phyloP scores from a whole-genome alignment of 306 rosid species.

The Canavalia gladiata region DNA sequence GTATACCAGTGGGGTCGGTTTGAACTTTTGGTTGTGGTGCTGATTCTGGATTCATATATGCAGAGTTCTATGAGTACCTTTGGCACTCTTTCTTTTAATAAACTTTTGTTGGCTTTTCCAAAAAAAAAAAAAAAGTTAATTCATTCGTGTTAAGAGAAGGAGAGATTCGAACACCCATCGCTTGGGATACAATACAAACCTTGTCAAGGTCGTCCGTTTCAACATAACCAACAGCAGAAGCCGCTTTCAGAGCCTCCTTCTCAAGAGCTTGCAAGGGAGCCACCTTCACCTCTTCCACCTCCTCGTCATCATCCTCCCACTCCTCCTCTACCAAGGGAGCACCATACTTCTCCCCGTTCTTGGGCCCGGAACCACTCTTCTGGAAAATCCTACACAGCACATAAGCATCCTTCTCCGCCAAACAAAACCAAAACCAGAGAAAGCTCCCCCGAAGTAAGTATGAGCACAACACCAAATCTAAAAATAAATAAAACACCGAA shows the following conservation, averaged over 20 bases:
- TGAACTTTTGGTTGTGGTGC: too few species aligned
- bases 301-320: conserved; percentile 72
- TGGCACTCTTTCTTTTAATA: too few species aligned
- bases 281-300: background rate
- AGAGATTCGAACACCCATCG: background rate
- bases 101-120: too few species aligned
- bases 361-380: conserved; percentile 95
- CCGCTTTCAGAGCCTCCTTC: conserved; percentile 34
- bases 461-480: conserved; percentile 13
- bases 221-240: conserved; percentile 31
- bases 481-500: background rate
- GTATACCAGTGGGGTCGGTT: too few species aligned
- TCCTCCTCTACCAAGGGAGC: conserved; percentile 91
- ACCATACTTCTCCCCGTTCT: conserved; percentile 96
- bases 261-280: conserved; percentile 12
- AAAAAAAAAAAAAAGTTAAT: too few species aligned
- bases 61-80: too few species aligned
- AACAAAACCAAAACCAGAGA: conserved; percentile 31
- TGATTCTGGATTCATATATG: too few species aligned
- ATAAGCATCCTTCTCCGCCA: conserved; percentile 76
- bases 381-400: conserved; percentile 93
- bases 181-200: conserved; percentile 56
- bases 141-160: too few species aligned
- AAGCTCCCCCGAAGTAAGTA: conserved; percentile 40
- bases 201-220: conserved; percentile 62